phyloP scores from a whole-genome alignment of 1,284 basidiomycete genomes.

The Filobasidium uniguttulatum region DNA sequence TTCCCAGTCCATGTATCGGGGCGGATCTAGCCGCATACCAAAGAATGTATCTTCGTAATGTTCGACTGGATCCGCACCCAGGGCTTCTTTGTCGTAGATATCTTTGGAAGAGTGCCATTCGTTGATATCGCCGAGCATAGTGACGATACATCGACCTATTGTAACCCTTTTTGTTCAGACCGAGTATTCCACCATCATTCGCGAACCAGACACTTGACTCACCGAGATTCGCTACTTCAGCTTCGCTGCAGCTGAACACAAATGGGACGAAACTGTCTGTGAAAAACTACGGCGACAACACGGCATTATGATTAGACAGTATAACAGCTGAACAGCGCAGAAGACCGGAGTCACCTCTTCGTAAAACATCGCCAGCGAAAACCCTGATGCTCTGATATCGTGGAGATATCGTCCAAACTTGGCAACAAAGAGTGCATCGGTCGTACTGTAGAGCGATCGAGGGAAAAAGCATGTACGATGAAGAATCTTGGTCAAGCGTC shows the following conservation, averaged over 20 bases:
- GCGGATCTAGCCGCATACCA: slow-evolving; percentile 47
- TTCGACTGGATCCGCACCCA: slow-evolving; percentile 32
- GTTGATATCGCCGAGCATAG: slow-evolving; percentile 58
- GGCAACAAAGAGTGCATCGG: slow-evolving; percentile 89
- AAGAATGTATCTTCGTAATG: slow-evolving; percentile 49
- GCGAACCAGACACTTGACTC: slow-evolving; percentile 17
- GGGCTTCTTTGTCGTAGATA: slow-evolving; percentile 37
- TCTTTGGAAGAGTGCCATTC: slow-evolving; percentile 61
- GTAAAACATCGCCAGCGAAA: slow-evolving; percentile 73
- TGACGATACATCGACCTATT: slow-evolving; percentile 66
- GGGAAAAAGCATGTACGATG: slow-evolving; percentile 83
- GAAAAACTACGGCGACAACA: slow-evolving; percentile 46
- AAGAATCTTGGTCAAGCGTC: slow-evolving; percentile 18
- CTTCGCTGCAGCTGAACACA: slow-evolving; percentile 86
- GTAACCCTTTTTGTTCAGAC: neutral
- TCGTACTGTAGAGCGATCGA: slow-evolving; percentile 77
- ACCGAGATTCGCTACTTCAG: slow-evolving; percentile 92
- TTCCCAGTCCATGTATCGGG: slow-evolving; percentile 53
- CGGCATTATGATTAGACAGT: too few species aligned
- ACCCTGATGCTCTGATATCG: slow-evolving; percentile 67
- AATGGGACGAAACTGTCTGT: slow-evolving; percentile 69
- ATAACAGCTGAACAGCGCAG: neutral
- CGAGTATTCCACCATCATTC: slow-evolving; percentile 5
- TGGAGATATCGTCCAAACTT: slow-evolving; percentile 82
- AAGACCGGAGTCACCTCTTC: slow-evolving; percentile 49